Evolutionary conservation across 345 rosid species (phyloP).

Genomic region (Mercurialis annua): DNA sequence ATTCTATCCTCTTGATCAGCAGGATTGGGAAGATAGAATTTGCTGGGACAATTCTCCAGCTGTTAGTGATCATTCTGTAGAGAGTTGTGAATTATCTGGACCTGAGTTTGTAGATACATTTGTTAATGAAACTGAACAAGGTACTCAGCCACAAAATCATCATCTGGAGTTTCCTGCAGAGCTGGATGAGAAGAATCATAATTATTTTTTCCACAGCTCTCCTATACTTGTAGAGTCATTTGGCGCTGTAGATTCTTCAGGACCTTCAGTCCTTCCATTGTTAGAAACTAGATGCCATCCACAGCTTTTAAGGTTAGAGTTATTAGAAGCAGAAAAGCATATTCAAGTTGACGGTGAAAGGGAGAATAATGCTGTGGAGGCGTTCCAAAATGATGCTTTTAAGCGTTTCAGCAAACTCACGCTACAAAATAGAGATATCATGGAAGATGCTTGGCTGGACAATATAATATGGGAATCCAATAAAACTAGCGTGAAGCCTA

Average conservation of each 20-base stretch:
- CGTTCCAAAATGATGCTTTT: slow-evolving; percentile 35
- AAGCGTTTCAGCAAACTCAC: slow-evolving; percentile 49
- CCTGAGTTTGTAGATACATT: slow-evolving; percentile 33
- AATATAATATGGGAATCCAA: slow-evolving; percentile 77
- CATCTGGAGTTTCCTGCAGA: slow-evolving; percentile 25
- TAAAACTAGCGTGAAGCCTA: slow-evolving; percentile 45
- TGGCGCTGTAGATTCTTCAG: slow-evolving; percentile 37
- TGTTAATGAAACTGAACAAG: slow-evolving; percentile 35
- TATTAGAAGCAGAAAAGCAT: slow-evolving; percentile 38
- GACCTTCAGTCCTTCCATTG: slow-evolving; percentile 19
- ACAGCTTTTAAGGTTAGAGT: slow-evolving; percentile 82
- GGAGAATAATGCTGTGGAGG: slow-evolving; percentile 31
- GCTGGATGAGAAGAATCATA: slow-evolving; percentile 35
- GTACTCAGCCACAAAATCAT: slow-evolving; percentile 29
- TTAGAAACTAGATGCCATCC: slow-evolving; percentile 58
- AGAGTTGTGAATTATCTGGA: slow-evolving; percentile 39
- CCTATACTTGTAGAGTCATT: slow-evolving; percentile 53
- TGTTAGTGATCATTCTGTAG: slow-evolving; percentile 37
- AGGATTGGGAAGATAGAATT: slow-evolving; percentile 86
- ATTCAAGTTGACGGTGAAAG: slow-evolving; percentile 24
- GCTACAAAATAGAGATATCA: slow-evolving; percentile 50
- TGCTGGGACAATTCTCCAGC: slow-evolving; percentile 74
- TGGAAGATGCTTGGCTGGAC: slow-evolving; percentile 83
- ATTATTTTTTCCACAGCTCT: slow-evolving; percentile 29
- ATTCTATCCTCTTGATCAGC: slow-evolving; percentile 78